phyloP scores from a whole-genome alignment of 371 early-diverging fungal genomes.

The Actinomortierella ambigua region DNA sequence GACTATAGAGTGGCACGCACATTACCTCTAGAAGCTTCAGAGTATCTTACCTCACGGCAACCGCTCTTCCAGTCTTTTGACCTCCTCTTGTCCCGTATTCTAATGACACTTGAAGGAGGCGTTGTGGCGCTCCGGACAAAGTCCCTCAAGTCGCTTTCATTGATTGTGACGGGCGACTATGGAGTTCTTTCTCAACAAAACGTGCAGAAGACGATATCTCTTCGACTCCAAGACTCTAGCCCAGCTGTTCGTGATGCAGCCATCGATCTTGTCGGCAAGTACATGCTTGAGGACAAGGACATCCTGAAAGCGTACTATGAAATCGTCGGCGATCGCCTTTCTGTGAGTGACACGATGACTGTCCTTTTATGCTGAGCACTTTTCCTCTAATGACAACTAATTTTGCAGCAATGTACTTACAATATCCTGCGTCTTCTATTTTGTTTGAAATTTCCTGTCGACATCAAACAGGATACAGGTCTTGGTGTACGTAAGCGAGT shows the following conservation, averaged over 20 bases:
- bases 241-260: constrained; percentile 92
- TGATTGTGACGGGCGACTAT: constrained; percentile 68
- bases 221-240: constrained; percentile 81
- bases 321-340: constrained; percentile 70
- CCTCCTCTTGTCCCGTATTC: constrained; percentile 66
- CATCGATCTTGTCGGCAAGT: constrained; percentile 85
- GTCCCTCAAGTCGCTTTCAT: constrained; percentile 77
- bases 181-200: constrained; percentile 60
- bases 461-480: constrained; percentile 75
- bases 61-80: constrained; percentile 74
- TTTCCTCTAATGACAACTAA: not conserved
- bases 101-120: constrained; percentile 66
- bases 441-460: not conserved
- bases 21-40: constrained; percentile 47
- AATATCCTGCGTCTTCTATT: not conserved
- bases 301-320: constrained; percentile 75
- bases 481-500: constrained; percentile 86
- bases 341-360: constrained; percentile 51
- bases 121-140: constrained; percentile 74
- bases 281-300: constrained; percentile 64
- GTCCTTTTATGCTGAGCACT: no score
- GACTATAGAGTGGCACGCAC: constrained; percentile 8
- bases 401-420: not conserved
- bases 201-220: constrained; percentile 71
- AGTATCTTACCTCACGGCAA: constrained; percentile 57